phyloP scores from a whole-genome alignment of 345 rosid genomes.

The Corchorus capsularis region DNA sequence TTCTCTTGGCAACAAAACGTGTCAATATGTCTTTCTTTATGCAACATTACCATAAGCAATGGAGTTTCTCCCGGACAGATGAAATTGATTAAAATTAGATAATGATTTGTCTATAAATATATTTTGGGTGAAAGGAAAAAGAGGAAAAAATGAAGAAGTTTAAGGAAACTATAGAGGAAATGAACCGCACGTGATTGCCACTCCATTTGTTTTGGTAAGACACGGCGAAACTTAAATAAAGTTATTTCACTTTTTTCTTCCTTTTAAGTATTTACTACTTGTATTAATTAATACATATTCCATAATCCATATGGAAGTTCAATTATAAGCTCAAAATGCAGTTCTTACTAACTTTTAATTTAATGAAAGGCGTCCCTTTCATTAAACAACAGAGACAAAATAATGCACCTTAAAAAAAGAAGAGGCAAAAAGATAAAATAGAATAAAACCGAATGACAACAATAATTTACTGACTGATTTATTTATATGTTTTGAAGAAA shows the following conservation, averaged over 20 bases:
- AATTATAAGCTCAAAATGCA: neutral
- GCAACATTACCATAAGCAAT: too few relatives aligned
- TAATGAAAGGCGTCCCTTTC: neutral
- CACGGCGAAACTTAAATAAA: neutral
- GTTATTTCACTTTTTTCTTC: neutral
- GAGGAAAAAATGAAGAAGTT: neutral
- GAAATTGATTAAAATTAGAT: too few relatives aligned
- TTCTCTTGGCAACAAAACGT: too few relatives aligned
- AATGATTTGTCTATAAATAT: too few relatives aligned
- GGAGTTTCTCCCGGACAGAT: too few relatives aligned
- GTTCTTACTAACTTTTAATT: neutral
- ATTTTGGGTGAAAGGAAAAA: too few relatives aligned
- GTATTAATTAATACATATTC: neutral
- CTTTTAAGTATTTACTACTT: neutral
- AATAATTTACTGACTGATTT: neutral
- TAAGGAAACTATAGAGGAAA: neutral
- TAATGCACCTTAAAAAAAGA: neutral
- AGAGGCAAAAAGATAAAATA: neutral
- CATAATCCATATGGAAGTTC: neutral
- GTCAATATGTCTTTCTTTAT: too few relatives aligned
- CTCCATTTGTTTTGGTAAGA: neutral
- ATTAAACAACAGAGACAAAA: neutral
- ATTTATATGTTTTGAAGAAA: neutral
- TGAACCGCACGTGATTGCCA: neutral
- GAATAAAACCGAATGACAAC: neutral